phyloP scores from a whole-genome alignment of 1,139 yeast genomes.

The Diutina rugosa region DNA sequence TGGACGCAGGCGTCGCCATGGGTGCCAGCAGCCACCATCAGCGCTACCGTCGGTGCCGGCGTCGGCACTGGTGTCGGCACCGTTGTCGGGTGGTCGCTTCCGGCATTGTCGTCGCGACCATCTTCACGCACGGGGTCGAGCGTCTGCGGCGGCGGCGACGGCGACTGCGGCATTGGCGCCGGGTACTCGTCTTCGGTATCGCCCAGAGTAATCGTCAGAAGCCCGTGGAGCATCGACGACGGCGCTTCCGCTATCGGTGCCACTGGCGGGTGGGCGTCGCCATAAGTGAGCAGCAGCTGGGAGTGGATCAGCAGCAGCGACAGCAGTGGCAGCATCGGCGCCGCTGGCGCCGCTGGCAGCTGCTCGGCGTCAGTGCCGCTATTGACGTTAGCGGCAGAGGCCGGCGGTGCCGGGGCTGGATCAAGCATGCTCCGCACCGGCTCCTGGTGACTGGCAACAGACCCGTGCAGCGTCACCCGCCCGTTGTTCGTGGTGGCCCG shows the following conservation, averaged over 20 bases:
- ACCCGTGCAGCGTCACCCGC: background rate
- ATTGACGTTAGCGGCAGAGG: background rate
- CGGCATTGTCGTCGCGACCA: background rate
- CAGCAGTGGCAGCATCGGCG: background rate
- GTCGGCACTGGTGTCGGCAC: background rate
- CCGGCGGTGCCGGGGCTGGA: background rate
- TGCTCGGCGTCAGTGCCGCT: background rate
- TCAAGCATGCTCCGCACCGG: constrained; percentile 1
- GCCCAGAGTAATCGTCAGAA: background rate
- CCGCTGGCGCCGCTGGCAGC: background rate
- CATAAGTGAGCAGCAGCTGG: background rate
- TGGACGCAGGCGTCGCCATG: background rate
- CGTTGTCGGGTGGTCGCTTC: background rate
- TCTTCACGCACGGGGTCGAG: background rate
- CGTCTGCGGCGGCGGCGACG: background rate
- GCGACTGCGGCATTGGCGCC: background rate
- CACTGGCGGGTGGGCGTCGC: background rate
- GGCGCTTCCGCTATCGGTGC: too few relatives aligned
- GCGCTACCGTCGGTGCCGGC: background rate
- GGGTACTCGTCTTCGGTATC: background rate
- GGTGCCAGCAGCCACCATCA: background rate
- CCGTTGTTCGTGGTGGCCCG: background rate
- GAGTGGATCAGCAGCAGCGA: background rate
- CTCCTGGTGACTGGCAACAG: background rate
- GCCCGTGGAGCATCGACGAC: background rate